Percentiles rank a stretch among this genome's conserved stretches.
Evolutionary conservation across 768 basidiomycete genomes (phyloP).

Genomic region (Tylopilus balloui): DNA sequence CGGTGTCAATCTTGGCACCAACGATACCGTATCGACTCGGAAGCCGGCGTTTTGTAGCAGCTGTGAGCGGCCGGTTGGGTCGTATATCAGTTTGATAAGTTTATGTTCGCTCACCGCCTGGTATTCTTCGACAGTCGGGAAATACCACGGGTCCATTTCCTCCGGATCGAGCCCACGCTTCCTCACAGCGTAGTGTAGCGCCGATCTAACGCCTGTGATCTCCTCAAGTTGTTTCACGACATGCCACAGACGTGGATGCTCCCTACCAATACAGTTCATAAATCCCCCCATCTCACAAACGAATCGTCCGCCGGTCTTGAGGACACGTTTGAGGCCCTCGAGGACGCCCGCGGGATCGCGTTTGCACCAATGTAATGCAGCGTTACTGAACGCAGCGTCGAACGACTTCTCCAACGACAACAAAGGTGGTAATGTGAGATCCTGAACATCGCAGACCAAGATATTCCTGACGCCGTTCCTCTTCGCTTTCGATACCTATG

Average conservation of each 20-base stretch:
- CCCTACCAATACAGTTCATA: constrained; percentile 62
- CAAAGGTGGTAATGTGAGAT: constrained; percentile 34
- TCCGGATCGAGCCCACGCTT: constrained; percentile 54
- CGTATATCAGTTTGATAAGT: background rate
- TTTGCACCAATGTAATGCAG: constrained; percentile 85
- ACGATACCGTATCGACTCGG: constrained; percentile 46
- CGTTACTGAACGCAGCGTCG: constrained; percentile 78
- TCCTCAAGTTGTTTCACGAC: constrained; percentile 2
- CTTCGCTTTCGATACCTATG: constrained; percentile 52
- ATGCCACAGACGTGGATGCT: background rate
- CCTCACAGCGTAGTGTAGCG: constrained; percentile 50
- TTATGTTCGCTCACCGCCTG: constrained; percentile 37
- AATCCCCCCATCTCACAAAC: constrained; percentile 77
- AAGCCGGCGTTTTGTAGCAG: constrained; percentile 57
- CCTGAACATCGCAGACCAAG: constrained; percentile 54
- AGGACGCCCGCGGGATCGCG: constrained; percentile 63
- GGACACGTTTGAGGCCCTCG: constrained; percentile 48
- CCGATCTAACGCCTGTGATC: constrained; percentile 54
- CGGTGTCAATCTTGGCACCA: constrained; percentile 53
- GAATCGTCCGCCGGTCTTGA: constrained; percentile 69
- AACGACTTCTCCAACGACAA: constrained; percentile 39
- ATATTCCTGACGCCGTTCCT: constrained; percentile 42
- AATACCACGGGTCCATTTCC: constrained; percentile 77
- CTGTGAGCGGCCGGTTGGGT: constrained; percentile 30
- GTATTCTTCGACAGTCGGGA: constrained; percentile 71